A percentile compares a stretch with the other conserved stretches of the same genome.
Evolutionary conservation across 2,329 filamentous ascomycete genomes (phyloP).

Genomic region (Westerdykella ornata): DNA sequence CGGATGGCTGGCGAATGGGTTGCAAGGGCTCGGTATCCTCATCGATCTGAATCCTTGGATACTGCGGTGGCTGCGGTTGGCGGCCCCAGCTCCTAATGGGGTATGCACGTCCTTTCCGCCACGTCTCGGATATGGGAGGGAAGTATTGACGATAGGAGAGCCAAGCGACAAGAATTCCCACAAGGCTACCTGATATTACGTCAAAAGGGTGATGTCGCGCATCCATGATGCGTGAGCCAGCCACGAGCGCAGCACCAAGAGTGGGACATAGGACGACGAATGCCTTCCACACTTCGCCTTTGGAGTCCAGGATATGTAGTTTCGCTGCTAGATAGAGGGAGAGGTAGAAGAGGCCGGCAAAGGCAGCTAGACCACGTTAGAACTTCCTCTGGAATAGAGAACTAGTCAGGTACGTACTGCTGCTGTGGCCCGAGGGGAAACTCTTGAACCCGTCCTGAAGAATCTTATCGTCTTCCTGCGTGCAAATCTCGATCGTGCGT

Average conservation of each 20-base stretch:
- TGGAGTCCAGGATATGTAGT: slow-evolving; percentile 53
- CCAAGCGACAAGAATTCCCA: slow-evolving; percentile 50
- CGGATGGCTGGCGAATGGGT: slow-evolving; percentile 19
- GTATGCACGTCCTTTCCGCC: slow-evolving; percentile 54
- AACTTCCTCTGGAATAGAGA: not conserved
- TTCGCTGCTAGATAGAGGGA: slow-evolving; percentile 55
- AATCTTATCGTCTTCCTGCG: slow-evolving; percentile 43
- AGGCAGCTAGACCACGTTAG: slow-evolving; percentile 43
- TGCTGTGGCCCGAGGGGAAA: slow-evolving; percentile 53
- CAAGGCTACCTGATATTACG: slow-evolving; percentile 49
- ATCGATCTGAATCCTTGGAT: slow-evolving; percentile 18
- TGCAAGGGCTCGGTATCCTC: slow-evolving; percentile 31
- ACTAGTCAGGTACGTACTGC: slow-evolving; percentile 37
- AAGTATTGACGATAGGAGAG: slow-evolving; percentile 55
- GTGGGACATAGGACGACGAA: slow-evolving; percentile 50
- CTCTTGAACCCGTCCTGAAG: slow-evolving; percentile 55
- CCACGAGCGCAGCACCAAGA: slow-evolving; percentile 50
- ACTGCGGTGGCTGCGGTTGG: slow-evolving; percentile 33
- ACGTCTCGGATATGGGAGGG: slow-evolving; percentile 49
- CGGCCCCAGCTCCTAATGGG: slow-evolving; percentile 54
- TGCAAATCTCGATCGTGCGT: slow-evolving; percentile 42
- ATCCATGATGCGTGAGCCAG: slow-evolving; percentile 55
- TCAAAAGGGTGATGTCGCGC: slow-evolving; percentile 57
- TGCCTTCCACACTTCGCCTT: slow-evolving; percentile 55
- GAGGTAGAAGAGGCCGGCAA: slow-evolving; percentile 54